A percentile compares a stretch with the other conserved stretches of the same genome.
phyloP scores from a whole-genome alignment of 768 basidiomycete genomes.

The Suillus sp. region DNA sequence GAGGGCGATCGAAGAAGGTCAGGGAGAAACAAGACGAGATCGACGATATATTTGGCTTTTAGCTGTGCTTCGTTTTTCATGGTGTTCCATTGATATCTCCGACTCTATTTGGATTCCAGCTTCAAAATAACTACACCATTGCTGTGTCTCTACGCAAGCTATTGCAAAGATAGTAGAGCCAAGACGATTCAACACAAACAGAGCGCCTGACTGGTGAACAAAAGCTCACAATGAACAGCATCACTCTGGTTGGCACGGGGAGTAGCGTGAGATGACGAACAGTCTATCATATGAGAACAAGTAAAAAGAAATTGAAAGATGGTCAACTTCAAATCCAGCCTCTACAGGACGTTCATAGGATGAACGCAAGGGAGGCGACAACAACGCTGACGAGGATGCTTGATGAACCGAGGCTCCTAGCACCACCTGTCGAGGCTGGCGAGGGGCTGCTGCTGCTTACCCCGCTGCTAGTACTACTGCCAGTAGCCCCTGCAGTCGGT shows the following conservation, averaged over 20 bases:
- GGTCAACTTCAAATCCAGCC: background rate
- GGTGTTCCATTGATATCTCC: background rate
- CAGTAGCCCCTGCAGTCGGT: constrained; percentile 23
- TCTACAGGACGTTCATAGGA: constrained; percentile 38
- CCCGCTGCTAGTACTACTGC: background rate
- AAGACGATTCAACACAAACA: constrained; percentile 1
- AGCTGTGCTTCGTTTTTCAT: background rate
- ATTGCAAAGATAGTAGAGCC: background rate
- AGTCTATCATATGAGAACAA: background rate
- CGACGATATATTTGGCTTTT: constrained; percentile 65
- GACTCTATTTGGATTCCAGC: background rate
- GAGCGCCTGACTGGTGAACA: constrained; percentile 8
- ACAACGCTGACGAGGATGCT: constrained; percentile 50
- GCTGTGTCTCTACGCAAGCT: constrained; percentile 1
- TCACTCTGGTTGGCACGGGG: background rate
- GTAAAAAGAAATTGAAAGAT: background rate
- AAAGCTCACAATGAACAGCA: background rate
- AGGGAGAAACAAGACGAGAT: constrained; percentile 57
- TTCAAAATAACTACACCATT: background rate
- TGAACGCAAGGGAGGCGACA: constrained; percentile 46
- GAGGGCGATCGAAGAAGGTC: constrained; percentile 32
- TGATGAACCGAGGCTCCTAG: constrained; percentile 49
- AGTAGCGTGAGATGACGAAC: background rate
- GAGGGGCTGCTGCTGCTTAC: constrained; percentile 8
- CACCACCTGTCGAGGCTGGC: constrained; percentile 40